A percentile compares a stretch with the other conserved stretches of the same genome.
Evolutionary conservation across 208 protist genomes (phyloP).

Genomic region (Wallacemonas sp.): DNA sequence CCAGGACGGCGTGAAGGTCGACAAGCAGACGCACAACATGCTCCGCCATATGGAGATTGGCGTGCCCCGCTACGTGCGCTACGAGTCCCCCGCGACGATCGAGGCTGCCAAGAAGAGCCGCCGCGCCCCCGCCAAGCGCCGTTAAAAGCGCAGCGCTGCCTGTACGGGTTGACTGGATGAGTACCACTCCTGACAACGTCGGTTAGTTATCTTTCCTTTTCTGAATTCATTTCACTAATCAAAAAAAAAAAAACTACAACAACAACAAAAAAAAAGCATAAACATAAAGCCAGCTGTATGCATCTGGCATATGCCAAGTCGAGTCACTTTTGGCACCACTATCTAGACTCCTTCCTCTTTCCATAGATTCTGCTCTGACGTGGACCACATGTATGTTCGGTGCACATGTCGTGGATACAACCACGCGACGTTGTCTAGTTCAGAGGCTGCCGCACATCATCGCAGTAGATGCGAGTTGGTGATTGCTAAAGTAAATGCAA

Average conservation of each 20-base stretch:
- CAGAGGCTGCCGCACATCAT: too few relatives aligned
- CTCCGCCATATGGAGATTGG: conserved; percentile 84
- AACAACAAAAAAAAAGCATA: neutral
- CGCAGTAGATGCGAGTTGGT: too few relatives aligned
- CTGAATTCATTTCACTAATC: too few relatives aligned
- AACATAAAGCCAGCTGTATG: neutral
- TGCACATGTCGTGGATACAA: too few relatives aligned
- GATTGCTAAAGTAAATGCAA: too few relatives aligned
- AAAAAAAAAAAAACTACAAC: conserved; percentile 21
- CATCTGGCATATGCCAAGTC: too few relatives aligned
- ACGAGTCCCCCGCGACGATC: conserved; percentile 85
- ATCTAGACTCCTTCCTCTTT: too few relatives aligned
- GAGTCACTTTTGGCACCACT: too few relatives aligned
- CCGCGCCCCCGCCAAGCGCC: conserved; percentile 28
- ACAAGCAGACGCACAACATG: conserved; percentile 89
- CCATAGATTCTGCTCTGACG: too few relatives aligned
- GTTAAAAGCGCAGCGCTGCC: conserved; percentile 15
- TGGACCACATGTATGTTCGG: too few relatives aligned
- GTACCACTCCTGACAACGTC: neutral
- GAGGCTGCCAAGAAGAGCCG: conserved; percentile 14
- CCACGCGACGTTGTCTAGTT: too few relatives aligned
- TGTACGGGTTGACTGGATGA: neutral
- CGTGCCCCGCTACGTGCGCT: conserved; percentile 71
- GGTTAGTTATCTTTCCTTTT: too few relatives aligned
- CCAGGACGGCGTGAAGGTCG: conserved; percentile 85